These are phyloP conservation scores for Pyrenophora teres DNA, from an alignment of 2,329 filamentous ascomycete genomes.

Conservation along the genomic window DNA sequence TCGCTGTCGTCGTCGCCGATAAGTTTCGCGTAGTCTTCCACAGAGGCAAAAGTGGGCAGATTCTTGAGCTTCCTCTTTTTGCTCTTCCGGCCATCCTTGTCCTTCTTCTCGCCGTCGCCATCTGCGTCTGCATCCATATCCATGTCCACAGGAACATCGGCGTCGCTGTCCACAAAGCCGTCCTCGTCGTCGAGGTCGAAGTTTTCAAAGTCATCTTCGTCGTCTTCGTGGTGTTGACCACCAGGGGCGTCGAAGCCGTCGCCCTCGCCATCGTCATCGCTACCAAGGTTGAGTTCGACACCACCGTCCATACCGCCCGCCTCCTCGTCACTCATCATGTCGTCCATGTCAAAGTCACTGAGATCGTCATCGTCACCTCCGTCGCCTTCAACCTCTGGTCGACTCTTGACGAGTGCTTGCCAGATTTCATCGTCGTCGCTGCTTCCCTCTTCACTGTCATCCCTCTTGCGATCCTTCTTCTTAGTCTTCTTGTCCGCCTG, in stretches of 20 bases:
- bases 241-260: conserved; percentile 45
- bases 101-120: conserved; percentile 46
- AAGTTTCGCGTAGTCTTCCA: conserved; percentile 89
- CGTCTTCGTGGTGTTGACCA: conserved; percentile 38
- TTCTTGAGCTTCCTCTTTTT: conserved; percentile 85
- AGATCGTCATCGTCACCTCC: conserved; percentile 64
- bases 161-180: conserved; percentile 60
- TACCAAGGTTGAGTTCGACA: conserved; percentile 53
- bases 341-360: conserved; percentile 56
- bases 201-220: conserved; percentile 48
- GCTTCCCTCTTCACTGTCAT: conserved; percentile 55
- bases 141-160: conserved; percentile 58
- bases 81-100: conserved; percentile 55
- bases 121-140: conserved; percentile 49
- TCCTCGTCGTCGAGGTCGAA: conserved; percentile 58
- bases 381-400: conserved; percentile 74
- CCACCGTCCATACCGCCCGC: conserved; percentile 50
- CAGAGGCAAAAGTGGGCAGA: conserved; percentile 89
- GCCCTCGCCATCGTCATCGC: conserved; percentile 53
- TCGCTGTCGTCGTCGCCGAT: conserved; percentile 66
- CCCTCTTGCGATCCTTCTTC: conserved; percentile 54
- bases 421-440: conserved; percentile 84
- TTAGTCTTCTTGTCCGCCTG: conserved; percentile 61
- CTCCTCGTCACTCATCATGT: conserved; percentile 53
- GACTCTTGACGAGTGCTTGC: conserved; percentile 83